A percentile compares a stretch with the other conserved stretches of the same genome.
These are phyloP conservation scores for Flaveria trinervia DNA, from an alignment of 129 eudicot genomes.

Conservation along the genomic window DNA sequence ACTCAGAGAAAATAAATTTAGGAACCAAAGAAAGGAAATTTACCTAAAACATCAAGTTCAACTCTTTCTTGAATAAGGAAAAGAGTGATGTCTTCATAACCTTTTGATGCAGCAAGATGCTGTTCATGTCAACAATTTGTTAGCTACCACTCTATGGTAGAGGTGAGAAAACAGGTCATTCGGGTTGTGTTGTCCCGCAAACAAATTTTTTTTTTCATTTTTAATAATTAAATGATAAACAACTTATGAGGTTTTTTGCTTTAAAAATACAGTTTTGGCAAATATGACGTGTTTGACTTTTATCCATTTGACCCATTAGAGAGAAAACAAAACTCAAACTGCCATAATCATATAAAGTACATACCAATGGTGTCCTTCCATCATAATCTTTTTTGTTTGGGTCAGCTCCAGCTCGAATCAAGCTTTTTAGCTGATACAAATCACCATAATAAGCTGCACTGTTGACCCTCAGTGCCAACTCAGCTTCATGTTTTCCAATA, in stretches of 20 bases:
- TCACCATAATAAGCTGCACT: slow-evolving; percentile 87
- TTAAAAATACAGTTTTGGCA: neutral
- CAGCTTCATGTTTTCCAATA: slow-evolving; percentile 88
- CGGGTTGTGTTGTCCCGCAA: neutral
- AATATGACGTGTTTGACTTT: neutral
- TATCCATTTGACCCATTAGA: neutral
- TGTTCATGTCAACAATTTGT: slow-evolving; percentile 34
- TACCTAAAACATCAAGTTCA: slow-evolving; percentile 64
- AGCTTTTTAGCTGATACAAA: slow-evolving; percentile 73
- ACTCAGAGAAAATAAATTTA: neutral
- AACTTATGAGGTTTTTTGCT: neutral
- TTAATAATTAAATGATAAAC: neutral
- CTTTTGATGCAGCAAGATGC: slow-evolving; percentile 97
- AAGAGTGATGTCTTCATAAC: slow-evolving; percentile 62
- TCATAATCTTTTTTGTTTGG: slow-evolving; percentile 89
- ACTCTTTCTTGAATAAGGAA: slow-evolving; percentile 85
- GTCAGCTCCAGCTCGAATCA: slow-evolving; percentile 95
- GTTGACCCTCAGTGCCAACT: slow-evolving; percentile 85
- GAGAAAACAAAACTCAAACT: neutral
- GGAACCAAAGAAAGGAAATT: neutral
- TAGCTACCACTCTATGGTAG: slow-evolving; percentile 10
- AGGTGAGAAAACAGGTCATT: neutral
- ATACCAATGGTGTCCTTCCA: slow-evolving; percentile 96
- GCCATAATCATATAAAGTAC: slow-evolving; percentile 8
- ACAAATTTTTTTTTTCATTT: neutral